Evolutionary conservation across 192 early-diverging fungal species (phyloP), one percentile per base, ranked within the genome.

Genomic region (Umbelopsis ramanniana): DNA sequence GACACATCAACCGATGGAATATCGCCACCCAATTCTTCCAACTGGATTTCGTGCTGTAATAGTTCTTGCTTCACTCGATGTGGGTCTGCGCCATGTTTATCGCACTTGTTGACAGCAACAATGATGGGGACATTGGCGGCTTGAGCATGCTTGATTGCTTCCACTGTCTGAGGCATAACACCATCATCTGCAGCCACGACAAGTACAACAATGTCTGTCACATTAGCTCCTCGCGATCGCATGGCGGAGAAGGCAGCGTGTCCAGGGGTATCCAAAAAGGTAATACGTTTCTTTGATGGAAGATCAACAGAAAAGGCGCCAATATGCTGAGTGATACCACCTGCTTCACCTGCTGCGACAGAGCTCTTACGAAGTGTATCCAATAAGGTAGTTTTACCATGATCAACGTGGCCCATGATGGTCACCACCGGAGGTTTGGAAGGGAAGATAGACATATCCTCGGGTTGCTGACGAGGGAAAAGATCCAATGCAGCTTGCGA

Each of bases 251-350:
- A 99, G 24, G 96, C 97, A 0, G 96, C 94, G 70, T 99, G 97
- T 12, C 97, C 97, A 11, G 97, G 97, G 9, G 97, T 99, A 72
- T 99, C 97, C 73, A 99, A 77, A 73, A 99, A 97, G 0, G 97
- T 99, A 70, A 97, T 97, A 19, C 80, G 77, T 66, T 92, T 86
- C 66, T 85, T 79, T 0, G 89, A 90, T 17, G 92, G 87, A 21
- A 93, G 79, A 9, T 81, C 37, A 0, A 93, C 92, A 10, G 92
- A 93, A 79, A 98, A 98, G 24, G 96, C 96, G 69, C 97, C 97
- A 82, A 99, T 99, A 75, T 99, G 97, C 82, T 99, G 97, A 0
- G 97, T 99, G 60, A 98, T 98, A 12, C 97, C 97, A 46, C 97
- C 97, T 4, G 93, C 92, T 81, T 98, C 97, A 10, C 89, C 87